These are phyloP conservation scores for Magnusiomyces suaveolens DNA, from an alignment of 1,139 yeast genomes.

Conservation along the genomic window DNA sequence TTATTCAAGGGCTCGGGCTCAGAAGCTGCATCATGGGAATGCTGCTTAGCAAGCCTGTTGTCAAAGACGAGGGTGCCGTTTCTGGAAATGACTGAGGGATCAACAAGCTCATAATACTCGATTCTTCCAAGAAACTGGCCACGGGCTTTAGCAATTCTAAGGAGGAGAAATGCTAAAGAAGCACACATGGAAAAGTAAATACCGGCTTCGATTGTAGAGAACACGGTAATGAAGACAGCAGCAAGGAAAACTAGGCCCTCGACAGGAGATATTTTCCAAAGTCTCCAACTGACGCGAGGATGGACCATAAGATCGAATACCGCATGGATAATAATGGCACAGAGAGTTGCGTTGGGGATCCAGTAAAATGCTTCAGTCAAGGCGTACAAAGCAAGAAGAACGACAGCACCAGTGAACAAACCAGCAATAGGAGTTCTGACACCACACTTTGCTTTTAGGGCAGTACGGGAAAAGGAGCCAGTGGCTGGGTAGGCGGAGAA, in stretches of 20 bases:
- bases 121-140: slow-evolving; percentile 79
- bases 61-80: slow-evolving; percentile 55
- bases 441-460: slow-evolving; percentile 89
- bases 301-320: slow-evolving; percentile 77
- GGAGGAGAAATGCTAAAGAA: slow-evolving; percentile 61
- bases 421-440: slow-evolving; percentile 94
- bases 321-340: slow-evolving; percentile 88
- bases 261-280: slow-evolving; percentile 68
- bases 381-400: slow-evolving; percentile 73
- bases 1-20: too few relatives aligned
- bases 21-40: background rate
- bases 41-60: background rate
- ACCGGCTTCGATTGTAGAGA: slow-evolving; percentile 76
- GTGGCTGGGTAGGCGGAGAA: slow-evolving; percentile 94
- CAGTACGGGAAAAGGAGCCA: slow-evolving; percentile 92
- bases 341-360: slow-evolving; percentile 55
- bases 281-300: slow-evolving; percentile 59
- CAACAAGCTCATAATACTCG: slow-evolving; percentile 32
- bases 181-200: slow-evolving; percentile 86
- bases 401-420: slow-evolving; percentile 81
- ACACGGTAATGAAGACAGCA: slow-evolving; percentile 71
- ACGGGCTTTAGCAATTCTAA: slow-evolving; percentile 68
- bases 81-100: slow-evolving; percentile 49
- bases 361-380: slow-evolving; percentile 29
- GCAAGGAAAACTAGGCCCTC: slow-evolving; percentile 69